A percentile compares a stretch with the other conserved stretches of the same genome.
phyloP scores from a whole-genome alignment of 139 green algal genomes.

The Chlamydomonas sp. region DNA sequence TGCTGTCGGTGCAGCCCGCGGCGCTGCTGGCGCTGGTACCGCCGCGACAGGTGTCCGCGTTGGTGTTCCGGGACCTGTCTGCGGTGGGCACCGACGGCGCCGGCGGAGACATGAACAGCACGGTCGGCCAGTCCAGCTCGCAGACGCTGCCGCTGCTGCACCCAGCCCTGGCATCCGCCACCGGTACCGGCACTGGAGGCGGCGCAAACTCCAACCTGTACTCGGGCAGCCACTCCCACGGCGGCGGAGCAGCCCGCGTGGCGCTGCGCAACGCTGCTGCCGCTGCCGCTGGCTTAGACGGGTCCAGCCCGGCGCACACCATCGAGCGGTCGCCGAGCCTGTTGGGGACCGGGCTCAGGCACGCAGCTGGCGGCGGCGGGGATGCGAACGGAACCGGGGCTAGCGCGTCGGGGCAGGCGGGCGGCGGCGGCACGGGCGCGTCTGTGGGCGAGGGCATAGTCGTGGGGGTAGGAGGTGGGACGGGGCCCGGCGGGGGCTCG shows the following conservation, averaged over 20 bases:
- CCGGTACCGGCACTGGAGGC: background rate
- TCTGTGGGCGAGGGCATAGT: no score
- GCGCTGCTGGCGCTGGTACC: slow-evolving; percentile 33
- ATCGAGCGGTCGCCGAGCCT: slow-evolving; percentile 31
- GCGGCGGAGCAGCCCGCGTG: background rate
- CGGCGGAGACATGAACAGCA: background rate
- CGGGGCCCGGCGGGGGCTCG: background rate
- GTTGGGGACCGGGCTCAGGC: slow-evolving; percentile 7
- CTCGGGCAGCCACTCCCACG: slow-evolving; percentile 26
- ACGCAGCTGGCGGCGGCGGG: background rate
- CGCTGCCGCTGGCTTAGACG: no score
- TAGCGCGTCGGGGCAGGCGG: background rate
- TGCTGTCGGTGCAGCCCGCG: slow-evolving; percentile 5
- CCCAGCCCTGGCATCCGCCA: slow-evolving; percentile 15
- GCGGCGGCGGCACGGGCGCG: background rate
- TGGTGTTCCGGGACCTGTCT: slow-evolving; percentile 24
- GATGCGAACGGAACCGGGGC: background rate
- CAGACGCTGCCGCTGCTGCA: slow-evolving; percentile 37
- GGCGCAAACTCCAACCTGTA: background rate
- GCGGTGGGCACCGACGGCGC: background rate
- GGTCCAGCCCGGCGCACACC: background rate
- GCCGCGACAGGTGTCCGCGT: slow-evolving; percentile 20
- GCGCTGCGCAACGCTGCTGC: no score
- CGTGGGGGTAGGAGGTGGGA: no score
- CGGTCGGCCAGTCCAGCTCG: background rate